A percentile compares a stretch with the other conserved stretches of the same genome.
Conservation (phyloP, 148 eudicot genomes). For the Chenopodium suecicum region DNA sequence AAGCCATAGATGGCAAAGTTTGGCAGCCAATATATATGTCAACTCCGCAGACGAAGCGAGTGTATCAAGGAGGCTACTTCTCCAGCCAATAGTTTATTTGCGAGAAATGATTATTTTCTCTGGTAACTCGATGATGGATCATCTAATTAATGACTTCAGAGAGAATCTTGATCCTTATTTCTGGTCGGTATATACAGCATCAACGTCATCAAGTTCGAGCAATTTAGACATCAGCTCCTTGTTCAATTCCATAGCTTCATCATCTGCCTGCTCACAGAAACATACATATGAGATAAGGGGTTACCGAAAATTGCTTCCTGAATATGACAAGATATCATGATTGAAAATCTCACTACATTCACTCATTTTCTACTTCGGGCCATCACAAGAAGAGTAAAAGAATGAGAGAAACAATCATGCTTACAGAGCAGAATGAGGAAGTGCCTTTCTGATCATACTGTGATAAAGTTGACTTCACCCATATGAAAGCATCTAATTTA, state of each 20-base stretch:
- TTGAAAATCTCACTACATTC: not conserved
- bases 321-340: not conserved
- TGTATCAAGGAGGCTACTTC: not conserved
- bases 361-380: not conserved
- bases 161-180: slow-evolving; percentile 32
- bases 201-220: slow-evolving; percentile 96
- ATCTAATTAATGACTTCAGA: too few relatives aligned
- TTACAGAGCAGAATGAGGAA: too few relatives aligned
- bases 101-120: not conserved
- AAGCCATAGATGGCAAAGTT: not conserved
- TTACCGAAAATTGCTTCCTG: not conserved
- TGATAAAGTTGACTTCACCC: not conserved
- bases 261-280: slow-evolving; percentile 67
- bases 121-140: too few relatives aligned
- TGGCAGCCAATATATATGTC: not conserved
- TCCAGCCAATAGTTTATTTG: not conserved
- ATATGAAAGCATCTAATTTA: not conserved
- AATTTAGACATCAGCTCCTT: slow-evolving; percentile 83
- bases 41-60: not conserved
- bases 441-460: too few relatives aligned
- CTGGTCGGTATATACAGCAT: slow-evolving; percentile 92
- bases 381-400: not conserved
- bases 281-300: not conserved
- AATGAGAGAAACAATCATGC: not conserved
- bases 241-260: slow-evolving; percentile 93